Conservation (phyloP, 345 rosid genomes). For the Geranium brycei region DNA sequence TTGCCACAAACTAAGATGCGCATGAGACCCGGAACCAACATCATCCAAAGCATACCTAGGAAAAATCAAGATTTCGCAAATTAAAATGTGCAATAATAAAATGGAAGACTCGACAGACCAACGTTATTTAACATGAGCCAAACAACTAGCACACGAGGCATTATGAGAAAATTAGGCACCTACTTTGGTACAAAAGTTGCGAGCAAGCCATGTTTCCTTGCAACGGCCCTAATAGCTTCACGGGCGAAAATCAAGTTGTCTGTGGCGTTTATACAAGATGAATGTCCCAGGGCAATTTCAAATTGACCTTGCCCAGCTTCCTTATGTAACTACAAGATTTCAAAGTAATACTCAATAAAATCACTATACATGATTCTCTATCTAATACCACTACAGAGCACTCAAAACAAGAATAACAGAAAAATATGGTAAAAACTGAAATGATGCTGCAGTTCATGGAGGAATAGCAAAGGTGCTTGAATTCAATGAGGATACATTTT, state of each 20-base stretch:
- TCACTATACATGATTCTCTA: constrained; percentile 3
- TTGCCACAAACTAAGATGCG: constrained; percentile 72
- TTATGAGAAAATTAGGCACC: constrained; percentile 15
- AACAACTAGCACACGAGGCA: constrained; percentile 3
- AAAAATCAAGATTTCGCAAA: constrained; percentile 2
- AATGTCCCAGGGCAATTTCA: constrained; percentile 66
- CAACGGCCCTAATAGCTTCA: constrained; percentile 67
- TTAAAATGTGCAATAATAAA: not conserved
- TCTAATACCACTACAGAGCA: too few relatives aligned
- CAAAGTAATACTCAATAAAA: constrained; percentile 7
- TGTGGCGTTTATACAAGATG: constrained; percentile 44
- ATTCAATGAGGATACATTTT: too few relatives aligned
- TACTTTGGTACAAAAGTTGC: constrained; percentile 94
- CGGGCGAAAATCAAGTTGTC: constrained; percentile 71
- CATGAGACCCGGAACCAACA: constrained; percentile 92
- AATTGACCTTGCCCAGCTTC: constrained; percentile 93
- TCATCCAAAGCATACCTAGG: constrained; percentile 70
- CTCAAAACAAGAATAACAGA: too few relatives aligned
- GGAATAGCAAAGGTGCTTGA: too few relatives aligned
- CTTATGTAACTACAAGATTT: constrained; percentile 45
- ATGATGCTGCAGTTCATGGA: too few relatives aligned
- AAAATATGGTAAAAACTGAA: too few relatives aligned
- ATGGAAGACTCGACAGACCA: not conserved
- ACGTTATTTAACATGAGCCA: not conserved
- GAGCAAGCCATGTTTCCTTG: constrained; percentile 68